Base-by-base conservation (phyloP, 202 grass and related monocot genomes). In the Bolboschoenoplectus hybrid region DNA sequence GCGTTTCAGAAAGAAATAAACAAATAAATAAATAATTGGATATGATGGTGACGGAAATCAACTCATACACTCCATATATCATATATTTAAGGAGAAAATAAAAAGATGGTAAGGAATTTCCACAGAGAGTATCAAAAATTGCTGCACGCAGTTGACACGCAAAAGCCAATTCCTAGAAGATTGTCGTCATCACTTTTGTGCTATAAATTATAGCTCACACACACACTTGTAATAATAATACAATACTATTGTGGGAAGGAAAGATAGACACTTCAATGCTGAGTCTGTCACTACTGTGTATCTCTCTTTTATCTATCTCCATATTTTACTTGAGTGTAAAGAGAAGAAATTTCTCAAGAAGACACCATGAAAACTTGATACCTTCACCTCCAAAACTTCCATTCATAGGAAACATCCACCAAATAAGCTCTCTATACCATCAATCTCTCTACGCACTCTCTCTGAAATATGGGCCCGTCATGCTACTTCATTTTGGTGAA, bases 391-490 rank as follows among this genome's bases (percentile, higher is more conserved):
- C 70, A 62, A 75, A 46, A 58, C 74, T 86, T 52, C 72, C 85
- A 32, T 60, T 93, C 75, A 83, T 91, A 78, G 91, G 91, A 56
- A 91, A 93, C 87, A 9, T 91, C 19, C 89, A 89, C 82, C 87
- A 93, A 85, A 72, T 90, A 26, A 79, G 91, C 57, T 26, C n/a
- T 34, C 65, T 60, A 56, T 83, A 6, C 39, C 88, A 90, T 77
- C 83, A 87, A 35, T 74, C 61, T 39, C 72, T 90, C 56, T 71
- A 68, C 38, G 44, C 6, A 7, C 82, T 88, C 6, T 63, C 82
- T 46, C 50, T 26, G 9, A 85, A 62, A 84, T 67, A 91, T 56
- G 86, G 86, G 2, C 90, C 85, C 1, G 34, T 92, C 2, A 92
- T 92, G 82, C 12, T 73, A 13, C 17, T 89, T 17, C 20, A 66